Evolutionary conservation across 352 stramenopile genomes (phyloP).

Genomic region (Phytophthora foliorum): DNA sequence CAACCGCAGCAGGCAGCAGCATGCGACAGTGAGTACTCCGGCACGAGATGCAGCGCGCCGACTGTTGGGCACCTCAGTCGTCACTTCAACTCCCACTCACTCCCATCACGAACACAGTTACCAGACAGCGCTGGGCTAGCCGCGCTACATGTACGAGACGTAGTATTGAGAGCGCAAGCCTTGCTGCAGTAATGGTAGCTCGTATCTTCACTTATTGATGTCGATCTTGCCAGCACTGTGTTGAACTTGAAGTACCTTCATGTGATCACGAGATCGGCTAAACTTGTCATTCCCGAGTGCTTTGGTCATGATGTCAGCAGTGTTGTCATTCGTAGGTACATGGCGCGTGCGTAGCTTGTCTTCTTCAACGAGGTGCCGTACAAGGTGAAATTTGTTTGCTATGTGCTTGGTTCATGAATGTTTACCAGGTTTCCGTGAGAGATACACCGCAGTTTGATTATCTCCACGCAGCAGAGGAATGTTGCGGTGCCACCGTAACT

Average conservation of each 20-base stretch:
- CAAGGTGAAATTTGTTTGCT: too few relatives aligned
- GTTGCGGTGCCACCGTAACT: too few relatives aligned
- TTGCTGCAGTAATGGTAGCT: not conserved
- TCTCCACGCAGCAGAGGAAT: too few relatives aligned
- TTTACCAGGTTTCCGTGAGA: too few relatives aligned
- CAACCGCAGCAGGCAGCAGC: too few relatives aligned
- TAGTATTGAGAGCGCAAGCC: not conserved
- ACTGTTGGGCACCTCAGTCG: not conserved
- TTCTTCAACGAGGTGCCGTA: too few relatives aligned
- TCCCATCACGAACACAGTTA: not conserved
- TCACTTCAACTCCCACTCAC: not conserved
- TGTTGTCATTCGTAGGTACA: not conserved
- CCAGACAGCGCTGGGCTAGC: not conserved
- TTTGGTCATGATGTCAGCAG: not conserved
- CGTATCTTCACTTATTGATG: not conserved
- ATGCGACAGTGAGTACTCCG: too few relatives aligned
- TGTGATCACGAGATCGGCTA: not conserved
- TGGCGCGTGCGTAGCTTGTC: too few relatives aligned
- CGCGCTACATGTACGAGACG: not conserved
- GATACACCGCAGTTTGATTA: too few relatives aligned
- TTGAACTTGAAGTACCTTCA: not conserved
- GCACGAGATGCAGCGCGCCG: too few relatives aligned
- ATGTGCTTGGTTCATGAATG: too few relatives aligned
- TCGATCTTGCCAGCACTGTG: not conserved
- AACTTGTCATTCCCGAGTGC: not conserved